phyloP scores from a whole-genome alignment of 441 rosid genomes.

The Populus trichocarpa region DNA sequence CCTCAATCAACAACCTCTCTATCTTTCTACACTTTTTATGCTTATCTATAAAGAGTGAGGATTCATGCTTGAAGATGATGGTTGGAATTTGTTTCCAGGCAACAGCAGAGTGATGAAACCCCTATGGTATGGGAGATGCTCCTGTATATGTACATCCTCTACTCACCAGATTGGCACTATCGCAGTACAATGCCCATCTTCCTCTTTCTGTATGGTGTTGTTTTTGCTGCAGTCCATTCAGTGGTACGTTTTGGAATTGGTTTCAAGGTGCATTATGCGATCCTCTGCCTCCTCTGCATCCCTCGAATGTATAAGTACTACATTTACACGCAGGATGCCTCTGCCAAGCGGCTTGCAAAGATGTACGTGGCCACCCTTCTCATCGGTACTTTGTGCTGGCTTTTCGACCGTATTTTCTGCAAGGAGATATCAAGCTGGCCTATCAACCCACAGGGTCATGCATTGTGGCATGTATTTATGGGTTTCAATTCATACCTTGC shows the following conservation, averaged over 20 bases:
- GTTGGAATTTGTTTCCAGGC: conserved; percentile 41
- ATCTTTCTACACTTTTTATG: not conserved
- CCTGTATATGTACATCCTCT: conserved; percentile 74
- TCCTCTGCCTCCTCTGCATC: conserved; percentile 75
- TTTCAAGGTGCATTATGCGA: conserved; percentile 70
- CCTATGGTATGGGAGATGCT: conserved; percentile 95
- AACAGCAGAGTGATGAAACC: conserved; percentile 84
- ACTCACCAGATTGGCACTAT: conserved; percentile 95
- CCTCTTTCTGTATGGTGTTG: conserved; percentile 71
- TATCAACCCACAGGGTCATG: conserved; percentile 79
- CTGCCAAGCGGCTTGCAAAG: conserved; percentile 63
- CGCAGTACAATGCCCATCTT: conserved; percentile 82
- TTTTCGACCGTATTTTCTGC: conserved; percentile 60
- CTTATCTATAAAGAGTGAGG: not conserved
- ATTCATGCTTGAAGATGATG: not conserved
- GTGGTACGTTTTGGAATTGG: conserved; percentile 53
- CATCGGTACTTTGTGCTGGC: conserved; percentile 63
- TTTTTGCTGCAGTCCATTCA: conserved; percentile 62
- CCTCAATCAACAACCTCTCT: not conserved
- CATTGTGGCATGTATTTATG: conserved; percentile 76
- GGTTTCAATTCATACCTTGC: conserved; percentile 72
- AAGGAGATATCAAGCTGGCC: conserved; percentile 51
- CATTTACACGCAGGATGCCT: conserved; percentile 54
- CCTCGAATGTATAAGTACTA: conserved; percentile 90
- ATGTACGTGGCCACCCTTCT: conserved; percentile 56